phyloP scores from a whole-genome alignment of 139 green algal species.

The Volvox africanus region DNA sequence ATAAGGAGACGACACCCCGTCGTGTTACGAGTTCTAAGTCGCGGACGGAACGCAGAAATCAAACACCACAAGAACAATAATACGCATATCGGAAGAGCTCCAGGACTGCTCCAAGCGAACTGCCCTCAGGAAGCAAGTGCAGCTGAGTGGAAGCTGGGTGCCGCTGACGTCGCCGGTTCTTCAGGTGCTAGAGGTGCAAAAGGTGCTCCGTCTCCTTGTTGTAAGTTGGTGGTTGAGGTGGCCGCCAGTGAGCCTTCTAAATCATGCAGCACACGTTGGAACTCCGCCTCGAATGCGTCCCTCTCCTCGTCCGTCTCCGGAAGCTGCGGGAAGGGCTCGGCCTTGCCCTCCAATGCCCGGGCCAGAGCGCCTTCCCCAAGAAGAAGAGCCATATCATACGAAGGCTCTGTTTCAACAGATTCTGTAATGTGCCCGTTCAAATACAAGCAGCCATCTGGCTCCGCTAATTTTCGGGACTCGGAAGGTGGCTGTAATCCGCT shows the following conservation, averaged over 20 bases:
- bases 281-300: slow-evolving; percentile 5
- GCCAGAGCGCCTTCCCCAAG: slow-evolving; percentile 12
- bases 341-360: not conserved
- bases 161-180: not conserved
- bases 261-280: slow-evolving; percentile 1
- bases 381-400: not conserved
- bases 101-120: not conserved
- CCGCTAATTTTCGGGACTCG: not conserved
- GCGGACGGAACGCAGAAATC: no score
- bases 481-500: not conserved
- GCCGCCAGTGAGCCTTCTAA: not conserved
- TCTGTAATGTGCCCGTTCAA: not conserved
- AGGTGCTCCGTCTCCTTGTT: not conserved
- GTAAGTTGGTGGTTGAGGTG: not conserved
- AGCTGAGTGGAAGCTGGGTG: not conserved
- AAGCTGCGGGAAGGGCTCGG: slow-evolving; percentile 1
- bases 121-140: not conserved
- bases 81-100: not conserved
- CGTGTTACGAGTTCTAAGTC: no score
- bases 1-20: no score
- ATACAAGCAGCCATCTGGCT: not conserved
- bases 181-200: not conserved
- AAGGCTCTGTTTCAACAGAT: not conserved
- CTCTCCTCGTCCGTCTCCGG: slow-evolving; percentile 20
- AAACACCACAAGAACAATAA: no score